Conservation (phyloP, 345 rosid genomes). For the Sonneratia caseolaris region DNA sequence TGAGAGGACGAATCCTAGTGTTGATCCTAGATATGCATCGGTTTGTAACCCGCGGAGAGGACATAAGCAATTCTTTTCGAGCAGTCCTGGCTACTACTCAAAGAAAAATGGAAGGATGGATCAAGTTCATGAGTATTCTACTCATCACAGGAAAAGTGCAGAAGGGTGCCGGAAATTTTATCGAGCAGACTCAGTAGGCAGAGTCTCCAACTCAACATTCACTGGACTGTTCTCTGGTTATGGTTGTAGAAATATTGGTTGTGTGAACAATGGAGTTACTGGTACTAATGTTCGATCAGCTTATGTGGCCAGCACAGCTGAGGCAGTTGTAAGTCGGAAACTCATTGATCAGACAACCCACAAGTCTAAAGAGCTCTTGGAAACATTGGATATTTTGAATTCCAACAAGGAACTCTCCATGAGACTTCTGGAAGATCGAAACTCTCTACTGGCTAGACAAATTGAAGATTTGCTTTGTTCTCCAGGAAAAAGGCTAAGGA, state of each 20-base stretch:
- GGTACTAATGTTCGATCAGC: conserved; percentile 37
- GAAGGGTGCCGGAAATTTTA: conserved; percentile 9
- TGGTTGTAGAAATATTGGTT: conserved; percentile 10
- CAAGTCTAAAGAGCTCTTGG: conserved; percentile 58
- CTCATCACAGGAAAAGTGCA: neutral
- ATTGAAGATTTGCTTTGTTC: conserved; percentile 41
- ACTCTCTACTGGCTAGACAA: conserved; percentile 50
- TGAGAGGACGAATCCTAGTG: neutral
- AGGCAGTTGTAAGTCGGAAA: conserved; percentile 47
- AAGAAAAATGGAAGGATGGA: neutral
- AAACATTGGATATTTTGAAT: conserved; percentile 52
- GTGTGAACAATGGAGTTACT: conserved; percentile 5
- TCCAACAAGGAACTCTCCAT: conserved; percentile 61
- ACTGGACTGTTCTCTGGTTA: conserved; percentile 12
- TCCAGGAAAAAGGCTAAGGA: conserved; percentile 17
- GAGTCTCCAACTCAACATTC: conserved; percentile 15
- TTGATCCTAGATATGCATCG: neutral
- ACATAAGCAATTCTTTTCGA: neutral
- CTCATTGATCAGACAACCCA: conserved; percentile 18
- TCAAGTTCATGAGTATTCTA: neutral
- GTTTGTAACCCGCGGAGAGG: neutral
- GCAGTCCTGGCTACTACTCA: neutral
- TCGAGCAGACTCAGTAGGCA: conserved; percentile 19
- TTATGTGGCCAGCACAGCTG: conserved; percentile 43
- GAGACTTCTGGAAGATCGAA: conserved; percentile 65